Evolutionary conservation across 148 eudicot genomes (phyloP), one percentile per base, ranked within the genome.

Genomic region (Vaccinium macrocarpon): DNA sequence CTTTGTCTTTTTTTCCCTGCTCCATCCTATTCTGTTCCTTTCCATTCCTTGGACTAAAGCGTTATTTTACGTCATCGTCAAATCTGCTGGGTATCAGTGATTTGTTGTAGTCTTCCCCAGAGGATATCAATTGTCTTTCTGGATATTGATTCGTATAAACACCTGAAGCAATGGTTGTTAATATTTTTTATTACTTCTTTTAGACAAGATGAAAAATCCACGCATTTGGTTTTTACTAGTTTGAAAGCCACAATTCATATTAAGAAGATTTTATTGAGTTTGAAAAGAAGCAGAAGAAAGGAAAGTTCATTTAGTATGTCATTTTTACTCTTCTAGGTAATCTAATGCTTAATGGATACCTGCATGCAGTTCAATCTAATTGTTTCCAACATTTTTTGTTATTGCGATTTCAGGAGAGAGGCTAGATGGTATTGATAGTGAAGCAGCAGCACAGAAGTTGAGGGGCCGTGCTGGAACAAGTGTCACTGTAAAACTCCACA

Each of bases 371-470:
- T 38, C 46, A 2, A 23, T 76, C 81, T 77, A 51, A 82, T 56
- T 72, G 10, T 68, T 23, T 19, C 52, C 14, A 46, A 35, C 71
- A 32, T 82, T 78, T 46, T 14, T 85, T 86, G 50, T 9, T 12
- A 16, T 68, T 81, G 85, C 68, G 79, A 79, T 25, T 85, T 81
- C 89, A 96, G 98, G 98, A 72, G 95, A 94, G 87, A 93, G 85
- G 84, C 86, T 96, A 29, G 93, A 92, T 50, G 98, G 98, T 27
- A 85, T 94, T 71, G 90, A 86, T 73, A 91, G 97, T 85, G 99
- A 96, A 92, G 88, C 97, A 87, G 98, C 95, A 74, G 99, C 98
- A 15, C 98, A 91, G 87, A 96, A 93, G 90, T 94, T 96, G 56
- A 92, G 99, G 86, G 99, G 99, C 16, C 93, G 91, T 70, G 95